Evolutionary conservation across 2,329 filamentous ascomycete genomes (phyloP).

Genomic region (Apiospora malaysiana): DNA sequence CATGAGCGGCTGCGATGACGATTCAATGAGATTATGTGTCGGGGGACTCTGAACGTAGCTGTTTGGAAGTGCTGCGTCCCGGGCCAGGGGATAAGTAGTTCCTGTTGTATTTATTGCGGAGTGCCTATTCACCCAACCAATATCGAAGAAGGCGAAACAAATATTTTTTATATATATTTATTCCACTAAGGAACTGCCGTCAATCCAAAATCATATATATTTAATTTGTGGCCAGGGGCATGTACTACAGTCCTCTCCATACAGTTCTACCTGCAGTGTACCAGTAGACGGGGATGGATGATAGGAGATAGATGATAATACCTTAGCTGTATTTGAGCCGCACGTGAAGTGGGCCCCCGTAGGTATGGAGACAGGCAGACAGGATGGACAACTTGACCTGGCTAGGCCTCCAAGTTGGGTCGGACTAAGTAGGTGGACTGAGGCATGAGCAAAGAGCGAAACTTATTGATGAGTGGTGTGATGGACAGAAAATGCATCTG

Average conservation of each 20-base stretch:
- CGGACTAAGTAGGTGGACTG: too few species aligned
- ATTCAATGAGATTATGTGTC: neutral
- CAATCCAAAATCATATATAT: neutral
- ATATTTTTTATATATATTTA: neutral
- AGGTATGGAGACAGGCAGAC: too few species aligned
- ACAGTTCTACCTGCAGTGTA: neutral
- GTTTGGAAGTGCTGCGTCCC: neutral
- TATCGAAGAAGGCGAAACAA: neutral
- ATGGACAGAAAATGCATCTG: too few species aligned
- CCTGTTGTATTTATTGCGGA: neutral
- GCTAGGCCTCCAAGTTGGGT: too few species aligned
- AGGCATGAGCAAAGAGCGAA: too few species aligned
- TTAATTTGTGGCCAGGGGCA: neutral
- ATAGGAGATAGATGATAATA: neutral
- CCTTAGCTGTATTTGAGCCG: neutral
- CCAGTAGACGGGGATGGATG: neutral
- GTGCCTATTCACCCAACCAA: neutral
- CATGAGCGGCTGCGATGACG: neutral
- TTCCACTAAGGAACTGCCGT: neutral
- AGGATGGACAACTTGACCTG: too few species aligned
- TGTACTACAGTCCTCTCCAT: neutral
- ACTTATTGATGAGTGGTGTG: too few species aligned
- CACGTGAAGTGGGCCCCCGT: neutral
- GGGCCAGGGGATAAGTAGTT: neutral
- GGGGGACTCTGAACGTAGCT: neutral